These are phyloP conservation scores for Chytridium lagenaria DNA, from an alignment of 371 early-diverging fungal genomes.

Conservation along the genomic window DNA sequence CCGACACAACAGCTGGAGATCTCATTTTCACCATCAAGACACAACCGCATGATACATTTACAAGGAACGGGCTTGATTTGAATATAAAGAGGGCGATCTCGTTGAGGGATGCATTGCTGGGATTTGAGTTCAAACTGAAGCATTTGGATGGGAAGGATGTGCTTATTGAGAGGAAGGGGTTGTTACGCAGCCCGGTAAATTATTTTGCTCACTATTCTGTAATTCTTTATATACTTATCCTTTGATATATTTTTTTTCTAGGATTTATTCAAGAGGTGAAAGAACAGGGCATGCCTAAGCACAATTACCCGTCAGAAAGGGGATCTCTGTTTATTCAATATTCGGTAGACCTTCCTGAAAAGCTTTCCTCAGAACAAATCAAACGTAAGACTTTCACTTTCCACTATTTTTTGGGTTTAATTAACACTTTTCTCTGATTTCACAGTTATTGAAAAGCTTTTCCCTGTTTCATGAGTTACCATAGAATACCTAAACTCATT, in stretches of 20 bases:
- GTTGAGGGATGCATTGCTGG: constrained; percentile 57
- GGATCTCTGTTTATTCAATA: constrained; percentile 63
- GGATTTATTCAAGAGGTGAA: constrained; percentile 56
- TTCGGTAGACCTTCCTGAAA: constrained; percentile 51
- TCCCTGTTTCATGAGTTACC: constrained; percentile 17
- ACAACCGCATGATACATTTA: constrained; percentile 56
- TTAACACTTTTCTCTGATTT: not conserved
- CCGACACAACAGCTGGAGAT: constrained; percentile 74
- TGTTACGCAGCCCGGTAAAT: constrained; percentile 58
- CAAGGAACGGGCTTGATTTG: constrained; percentile 57
- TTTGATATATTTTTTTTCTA: constrained; percentile 23
- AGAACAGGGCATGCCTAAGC: constrained; percentile 64
- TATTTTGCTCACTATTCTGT: not conserved
- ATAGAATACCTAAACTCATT: too few relatives aligned
- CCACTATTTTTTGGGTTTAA: not conserved
- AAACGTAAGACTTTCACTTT: constrained; percentile 34
- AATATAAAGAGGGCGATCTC: constrained; percentile 45
- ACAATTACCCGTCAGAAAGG: constrained; percentile 52
- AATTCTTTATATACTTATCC: not conserved
- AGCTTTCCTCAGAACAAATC: constrained; percentile 43
- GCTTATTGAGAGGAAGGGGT: constrained; percentile 41
- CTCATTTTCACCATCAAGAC: constrained; percentile 54
- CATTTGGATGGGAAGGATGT: constrained; percentile 58
- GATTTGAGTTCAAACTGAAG: constrained; percentile 49
- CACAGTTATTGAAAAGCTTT: constrained; percentile 30